phyloP scores from a whole-genome alignment of 345 rosid genomes.

The Sisymbrium altissimum region DNA sequence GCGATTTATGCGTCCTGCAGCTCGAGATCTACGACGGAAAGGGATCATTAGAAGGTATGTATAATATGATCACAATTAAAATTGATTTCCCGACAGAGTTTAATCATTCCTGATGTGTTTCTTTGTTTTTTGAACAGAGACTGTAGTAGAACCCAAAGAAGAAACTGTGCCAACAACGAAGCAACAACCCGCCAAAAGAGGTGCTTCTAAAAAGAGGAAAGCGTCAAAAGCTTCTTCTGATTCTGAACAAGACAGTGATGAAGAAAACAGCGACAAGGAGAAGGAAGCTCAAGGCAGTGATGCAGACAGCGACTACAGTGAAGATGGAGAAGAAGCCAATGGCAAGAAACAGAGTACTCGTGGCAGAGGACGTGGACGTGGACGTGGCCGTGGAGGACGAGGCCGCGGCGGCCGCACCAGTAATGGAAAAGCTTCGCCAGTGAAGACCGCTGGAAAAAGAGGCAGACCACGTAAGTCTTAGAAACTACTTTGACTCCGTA shows the following conservation, averaged over 20 bases:
- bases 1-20: conserved; percentile 41
- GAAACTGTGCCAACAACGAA: conserved; percentile 34
- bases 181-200: conserved; percentile 44
- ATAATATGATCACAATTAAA: background rate
- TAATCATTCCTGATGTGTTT: background rate
- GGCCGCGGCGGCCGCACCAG: conserved; percentile 42
- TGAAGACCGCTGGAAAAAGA: conserved; percentile 56
- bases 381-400: conserved; percentile 53
- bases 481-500: conserved; percentile 8
- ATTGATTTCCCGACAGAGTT: background rate
- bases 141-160: conserved; percentile 44
- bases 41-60: conserved; percentile 69
- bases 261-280: conserved; percentile 49
- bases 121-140: conserved; percentile 36
- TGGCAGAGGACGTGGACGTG: conserved; percentile 54
- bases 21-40: conserved; percentile 82
- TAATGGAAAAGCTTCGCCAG: conserved; percentile 41
- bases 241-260: conserved; percentile 52
- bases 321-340: conserved; percentile 44
- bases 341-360: conserved; percentile 52
- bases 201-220: conserved; percentile 55
- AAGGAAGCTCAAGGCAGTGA: conserved; percentile 54
- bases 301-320: conserved; percentile 28
- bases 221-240: conserved; percentile 56
- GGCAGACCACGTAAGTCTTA: conserved; percentile 77